Percentiles rank a stretch among this genome's conserved stretches.
phyloP scores from a whole-genome alignment of 208 protist genomes.

The Acanthamoeba pearcei region DNA sequence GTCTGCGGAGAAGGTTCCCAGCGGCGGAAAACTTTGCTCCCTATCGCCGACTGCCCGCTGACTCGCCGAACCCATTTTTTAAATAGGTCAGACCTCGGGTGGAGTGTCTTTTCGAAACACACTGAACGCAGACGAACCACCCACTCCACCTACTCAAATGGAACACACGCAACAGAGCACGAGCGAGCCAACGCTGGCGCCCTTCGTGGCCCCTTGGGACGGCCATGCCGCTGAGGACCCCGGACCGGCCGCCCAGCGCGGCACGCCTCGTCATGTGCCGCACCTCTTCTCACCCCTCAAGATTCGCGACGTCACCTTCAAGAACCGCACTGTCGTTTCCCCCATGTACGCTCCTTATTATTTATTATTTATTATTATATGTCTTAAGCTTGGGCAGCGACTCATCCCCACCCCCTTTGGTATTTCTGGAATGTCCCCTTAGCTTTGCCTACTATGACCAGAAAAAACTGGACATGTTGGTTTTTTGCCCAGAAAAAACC shows the following conservation, averaged over 20 bases:
- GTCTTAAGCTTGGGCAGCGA: no score
- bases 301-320: conserved; percentile 78
- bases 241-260: background rate
- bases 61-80: no score
- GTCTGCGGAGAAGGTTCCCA: no score
- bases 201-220: background rate
- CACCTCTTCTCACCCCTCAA: conserved; percentile 78
- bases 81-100: no score
- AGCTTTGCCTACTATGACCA: no score
- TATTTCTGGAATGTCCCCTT: no score
- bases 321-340: conserved; percentile 82
- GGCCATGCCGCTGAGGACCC: background rate
- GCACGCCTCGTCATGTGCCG: background rate
- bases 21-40: no score
- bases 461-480: no score
- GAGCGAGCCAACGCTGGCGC: background rate
- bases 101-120: no score
- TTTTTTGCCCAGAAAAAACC: no score
- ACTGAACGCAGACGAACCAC: background rate
- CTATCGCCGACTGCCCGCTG: no score
- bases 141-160: background rate
- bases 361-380: background rate
- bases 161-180: background rate
- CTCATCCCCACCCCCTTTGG: no score
- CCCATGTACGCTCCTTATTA: conserved; percentile 76